Evolutionary conservation across 176 grass and related monocot species (phyloP).

Genomic region (Avena insularis): DNA sequence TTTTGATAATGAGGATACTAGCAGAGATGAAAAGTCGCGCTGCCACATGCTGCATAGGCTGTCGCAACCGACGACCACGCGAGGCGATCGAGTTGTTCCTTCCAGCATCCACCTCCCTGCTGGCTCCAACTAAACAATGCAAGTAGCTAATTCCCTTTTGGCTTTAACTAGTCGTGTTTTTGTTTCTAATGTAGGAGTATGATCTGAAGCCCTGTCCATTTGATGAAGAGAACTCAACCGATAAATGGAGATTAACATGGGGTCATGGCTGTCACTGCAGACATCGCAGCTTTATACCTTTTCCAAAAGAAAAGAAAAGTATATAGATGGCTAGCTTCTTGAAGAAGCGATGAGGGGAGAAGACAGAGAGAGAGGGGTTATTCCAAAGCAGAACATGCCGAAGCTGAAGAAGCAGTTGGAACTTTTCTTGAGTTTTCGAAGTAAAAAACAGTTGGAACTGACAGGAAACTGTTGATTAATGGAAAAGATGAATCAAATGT

Average conservation of each 20-base stretch:
- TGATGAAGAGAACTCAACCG: background rate
- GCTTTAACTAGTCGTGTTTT: slow-evolving; percentile 12
- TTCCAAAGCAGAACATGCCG: slow-evolving; percentile 36
- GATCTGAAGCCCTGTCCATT: background rate
- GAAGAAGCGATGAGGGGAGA: background rate
- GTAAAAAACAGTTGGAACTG: background rate
- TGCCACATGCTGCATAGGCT: slow-evolving; percentile 52
- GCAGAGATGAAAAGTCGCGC: slow-evolving; percentile 52
- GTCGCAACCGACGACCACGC: slow-evolving; percentile 55
- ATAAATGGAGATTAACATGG: background rate
- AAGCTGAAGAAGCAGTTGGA: background rate
- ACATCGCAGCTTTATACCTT: slow-evolving; percentile 38
- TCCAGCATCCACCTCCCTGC: background rate
- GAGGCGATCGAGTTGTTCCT: slow-evolving; percentile 55
- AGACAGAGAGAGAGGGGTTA: background rate
- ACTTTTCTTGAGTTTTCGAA: background rate
- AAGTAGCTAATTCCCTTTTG: slow-evolving; percentile 4
- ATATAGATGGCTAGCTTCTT: slow-evolving; percentile 12
- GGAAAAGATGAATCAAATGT: background rate
- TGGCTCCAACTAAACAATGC: slow-evolving; percentile 36
- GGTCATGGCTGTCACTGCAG: background rate
- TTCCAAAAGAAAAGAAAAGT: slow-evolving; percentile 15
- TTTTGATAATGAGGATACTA: slow-evolving; percentile 57
- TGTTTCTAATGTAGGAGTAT: background rate
- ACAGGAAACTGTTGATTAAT: background rate